phyloP scores from a whole-genome alignment of 2,329 filamentous ascomycete species.

The Chrysosporium queenslandicum region DNA sequence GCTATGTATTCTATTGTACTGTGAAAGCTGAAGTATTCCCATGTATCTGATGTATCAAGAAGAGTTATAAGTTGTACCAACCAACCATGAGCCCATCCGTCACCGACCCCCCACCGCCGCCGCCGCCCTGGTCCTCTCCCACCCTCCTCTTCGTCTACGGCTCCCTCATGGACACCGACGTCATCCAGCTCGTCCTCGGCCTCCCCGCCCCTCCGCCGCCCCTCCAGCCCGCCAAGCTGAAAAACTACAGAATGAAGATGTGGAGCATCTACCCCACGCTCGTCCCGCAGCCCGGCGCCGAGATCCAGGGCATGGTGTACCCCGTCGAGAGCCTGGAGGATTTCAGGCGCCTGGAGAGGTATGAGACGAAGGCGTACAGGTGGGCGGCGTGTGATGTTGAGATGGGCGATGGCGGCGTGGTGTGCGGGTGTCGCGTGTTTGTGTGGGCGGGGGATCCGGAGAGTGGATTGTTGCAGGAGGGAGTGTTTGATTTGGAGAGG shows the following conservation, averaged over 20 bases:
- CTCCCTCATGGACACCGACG: constrained; percentile 15
- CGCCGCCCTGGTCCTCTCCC: not conserved
- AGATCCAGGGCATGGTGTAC: constrained; percentile 11
- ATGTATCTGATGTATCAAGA: too few relatives aligned
- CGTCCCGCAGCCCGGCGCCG: constrained; percentile 2
- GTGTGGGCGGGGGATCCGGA: constrained; percentile 12
- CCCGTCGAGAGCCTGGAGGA: constrained; percentile 9
- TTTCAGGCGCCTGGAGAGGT: constrained; percentile 12
- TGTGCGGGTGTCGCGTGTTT: constrained; percentile 11
- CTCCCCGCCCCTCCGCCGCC: constrained; percentile 1
- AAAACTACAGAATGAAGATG: constrained; percentile 16
- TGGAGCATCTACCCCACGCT: constrained; percentile 14
- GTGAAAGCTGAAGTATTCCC: too few relatives aligned
- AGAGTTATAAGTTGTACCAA: too few relatives aligned
- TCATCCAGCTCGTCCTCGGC: constrained; percentile 11
- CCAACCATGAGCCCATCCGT: too few relatives aligned
- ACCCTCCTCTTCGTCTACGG: constrained; percentile 15
- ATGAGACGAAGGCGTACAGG: constrained; percentile 13
- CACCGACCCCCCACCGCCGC: too few relatives aligned
- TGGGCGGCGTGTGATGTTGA: constrained; percentile 11
- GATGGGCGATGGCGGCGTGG: constrained; percentile 3
- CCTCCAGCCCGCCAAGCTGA: constrained; percentile 9
- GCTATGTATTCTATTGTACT: too few relatives aligned
- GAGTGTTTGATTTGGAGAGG: constrained; percentile 12
- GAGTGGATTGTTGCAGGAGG: constrained; percentile 6